Conservation (phyloP, 371 early-diverging fungal genomes). For the Mortierella sp. region DNA sequence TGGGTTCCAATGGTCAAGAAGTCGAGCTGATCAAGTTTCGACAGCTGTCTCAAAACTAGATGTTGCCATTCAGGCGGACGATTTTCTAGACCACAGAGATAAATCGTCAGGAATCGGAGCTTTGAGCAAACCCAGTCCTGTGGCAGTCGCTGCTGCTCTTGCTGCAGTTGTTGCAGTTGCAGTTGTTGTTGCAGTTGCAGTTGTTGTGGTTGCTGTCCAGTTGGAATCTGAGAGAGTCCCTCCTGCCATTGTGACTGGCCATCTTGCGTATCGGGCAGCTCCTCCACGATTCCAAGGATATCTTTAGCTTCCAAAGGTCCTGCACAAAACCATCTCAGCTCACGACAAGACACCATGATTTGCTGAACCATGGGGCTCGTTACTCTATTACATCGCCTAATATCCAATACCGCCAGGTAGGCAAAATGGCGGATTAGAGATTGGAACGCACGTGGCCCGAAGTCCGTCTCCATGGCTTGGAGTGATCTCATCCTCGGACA, state of each 20-base stretch:
- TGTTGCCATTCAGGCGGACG: constrained; percentile 8
- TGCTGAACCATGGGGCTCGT: constrained; percentile 15
- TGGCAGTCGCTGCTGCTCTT: constrained; percentile 1
- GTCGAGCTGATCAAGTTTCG: constrained; percentile 6
- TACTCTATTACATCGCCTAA: constrained; percentile 1
- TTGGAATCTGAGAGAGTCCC: too few relatives aligned
- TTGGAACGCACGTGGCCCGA: constrained; percentile 5
- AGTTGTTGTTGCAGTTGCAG: too few relatives aligned
- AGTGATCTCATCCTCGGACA: constrained; percentile 9
- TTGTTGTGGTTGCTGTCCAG: too few relatives aligned
- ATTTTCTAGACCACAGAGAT: constrained; percentile 20
- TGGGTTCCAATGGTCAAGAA: constrained; percentile 8
- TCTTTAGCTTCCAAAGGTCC: constrained; percentile 10
- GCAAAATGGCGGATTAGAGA: constrained; percentile 15
- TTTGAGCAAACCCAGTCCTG: constrained; percentile 23
- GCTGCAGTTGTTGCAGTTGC: too few relatives aligned
- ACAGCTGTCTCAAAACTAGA: constrained; percentile 11
- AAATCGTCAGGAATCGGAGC: constrained; percentile 3
- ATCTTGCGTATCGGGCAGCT: neutral
- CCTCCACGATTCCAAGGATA: too few relatives aligned
- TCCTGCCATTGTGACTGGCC: too few relatives aligned
- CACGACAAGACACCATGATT: constrained; percentile 14
- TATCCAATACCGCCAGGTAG: constrained; percentile 4
- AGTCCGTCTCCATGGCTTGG: constrained; percentile 1
- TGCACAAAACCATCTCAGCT: neutral